Conservation (phyloP, 2,329 filamentous ascomycete species). For the Thelonectria blattea region DNA sequence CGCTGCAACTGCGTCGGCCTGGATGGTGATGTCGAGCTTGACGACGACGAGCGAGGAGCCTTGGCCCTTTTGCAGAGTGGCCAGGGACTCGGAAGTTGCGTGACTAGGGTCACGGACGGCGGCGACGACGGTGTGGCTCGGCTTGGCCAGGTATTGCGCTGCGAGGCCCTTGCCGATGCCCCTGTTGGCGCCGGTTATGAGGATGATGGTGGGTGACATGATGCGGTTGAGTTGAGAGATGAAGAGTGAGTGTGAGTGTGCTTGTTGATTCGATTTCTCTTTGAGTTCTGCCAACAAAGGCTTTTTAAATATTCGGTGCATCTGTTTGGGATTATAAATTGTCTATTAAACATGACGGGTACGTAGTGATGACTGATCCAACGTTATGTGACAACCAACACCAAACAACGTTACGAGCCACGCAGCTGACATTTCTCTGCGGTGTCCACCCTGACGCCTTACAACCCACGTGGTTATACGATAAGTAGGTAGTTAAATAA, state of each 20-base stretch:
- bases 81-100: background rate
- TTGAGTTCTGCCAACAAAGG: too few species aligned
- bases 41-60: slow-evolving; percentile 7
- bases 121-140: slow-evolving; percentile 44
- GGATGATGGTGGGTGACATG: background rate
- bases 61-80: background rate
- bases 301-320: too few species aligned
- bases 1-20: background rate
- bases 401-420: too few species aligned
- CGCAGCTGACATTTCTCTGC: too few species aligned
- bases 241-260: background rate
- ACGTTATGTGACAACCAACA: too few species aligned
- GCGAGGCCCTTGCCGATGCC: slow-evolving; percentile 49
- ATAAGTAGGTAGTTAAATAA: too few species aligned
- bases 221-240: background rate
- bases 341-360: too few species aligned
- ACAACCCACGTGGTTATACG: too few species aligned
- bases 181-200: slow-evolving; percentile 50
- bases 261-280: too few species aligned
- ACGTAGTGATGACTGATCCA: too few species aligned
- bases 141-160: slow-evolving; percentile 50
- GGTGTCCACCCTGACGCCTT: too few species aligned
- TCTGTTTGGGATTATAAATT: too few species aligned
- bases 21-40: background rate
- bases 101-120: slow-evolving; percentile 9